phyloP scores from a whole-genome alignment of 352 stramenopile genomes.

The Pythium pyrilobum region DNA sequence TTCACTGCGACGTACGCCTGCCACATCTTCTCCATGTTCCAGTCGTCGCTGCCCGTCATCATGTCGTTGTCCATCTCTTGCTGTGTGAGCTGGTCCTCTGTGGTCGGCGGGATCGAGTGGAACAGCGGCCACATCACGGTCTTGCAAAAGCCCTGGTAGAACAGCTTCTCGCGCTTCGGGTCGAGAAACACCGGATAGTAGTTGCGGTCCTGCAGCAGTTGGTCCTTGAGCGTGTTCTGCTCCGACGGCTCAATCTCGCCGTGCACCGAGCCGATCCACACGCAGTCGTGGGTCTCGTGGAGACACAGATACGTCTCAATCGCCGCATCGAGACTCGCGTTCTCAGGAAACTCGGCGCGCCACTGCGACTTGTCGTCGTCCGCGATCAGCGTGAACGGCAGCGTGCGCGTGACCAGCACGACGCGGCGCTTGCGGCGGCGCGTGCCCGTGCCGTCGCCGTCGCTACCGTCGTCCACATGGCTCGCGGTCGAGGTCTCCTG shows the following conservation, averaged over 20 bases:
- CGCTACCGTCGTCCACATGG: constrained; percentile 19
- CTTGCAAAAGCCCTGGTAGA: constrained; percentile 91
- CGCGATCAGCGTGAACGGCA: constrained; percentile 75
- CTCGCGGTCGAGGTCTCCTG: constrained; percentile 29
- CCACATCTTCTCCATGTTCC: constrained; percentile 83
- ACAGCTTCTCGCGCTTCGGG: constrained; percentile 77
- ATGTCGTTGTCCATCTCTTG: constrained; percentile 40
- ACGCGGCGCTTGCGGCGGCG: constrained; percentile 46
- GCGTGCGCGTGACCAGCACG: constrained; percentile 65
- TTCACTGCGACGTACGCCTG: constrained; percentile 88
- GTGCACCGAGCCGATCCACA: constrained; percentile 81
- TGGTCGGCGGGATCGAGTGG: constrained; percentile 80
- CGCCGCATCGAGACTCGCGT: constrained; percentile 61
- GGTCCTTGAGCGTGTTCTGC: constrained; percentile 76
- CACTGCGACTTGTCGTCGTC: constrained; percentile 79
- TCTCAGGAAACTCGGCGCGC: constrained; percentile 74
- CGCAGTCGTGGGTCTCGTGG: constrained; percentile 77
- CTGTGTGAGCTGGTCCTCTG: constrained; percentile 64
- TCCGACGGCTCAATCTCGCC: constrained; percentile 76
- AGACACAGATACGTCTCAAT: constrained; percentile 77
- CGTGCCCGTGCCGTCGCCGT: constrained; percentile 22
- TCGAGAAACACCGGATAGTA: constrained; percentile 90
- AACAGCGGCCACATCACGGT: constrained; percentile 90
- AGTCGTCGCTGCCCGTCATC: constrained; percentile 35
- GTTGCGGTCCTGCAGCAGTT: constrained; percentile 87